Evolutionary conservation across 192 early-diverging fungal genomes (phyloP), one percentile per base, ranked within the genome.

Genomic region (Chytriomyces sp.): DNA sequence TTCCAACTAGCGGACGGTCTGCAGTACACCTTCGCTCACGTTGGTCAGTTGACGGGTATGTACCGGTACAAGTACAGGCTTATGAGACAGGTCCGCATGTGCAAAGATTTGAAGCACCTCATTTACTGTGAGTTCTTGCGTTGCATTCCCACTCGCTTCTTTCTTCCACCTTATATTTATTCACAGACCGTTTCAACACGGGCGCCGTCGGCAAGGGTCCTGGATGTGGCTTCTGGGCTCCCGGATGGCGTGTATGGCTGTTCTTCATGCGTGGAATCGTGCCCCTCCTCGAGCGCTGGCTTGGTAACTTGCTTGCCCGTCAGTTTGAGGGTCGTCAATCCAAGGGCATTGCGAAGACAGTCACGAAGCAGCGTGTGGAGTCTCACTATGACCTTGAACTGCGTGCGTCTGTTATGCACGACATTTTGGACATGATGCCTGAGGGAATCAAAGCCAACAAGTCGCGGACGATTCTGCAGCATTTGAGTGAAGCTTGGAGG

Each of bases 341-440:
- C 31, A 98, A 97, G 81, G 95, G 95, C 58, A 94, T 98, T 39
- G 96, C 95, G 56, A 97, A 97, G 86, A 96, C 95, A 4, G 93
- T 99, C 33, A 99, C 98, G 34, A 99, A 99, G 78, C 98, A 99
- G 79, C 93, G 98, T 69, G 98, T 99, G 0, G 98, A 99, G 77
- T 96, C 94, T 38, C 94, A 98, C 77, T 98, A 93, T 70, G 98
- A 99, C 78, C 82, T 99, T 70, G 98, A 99, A 80, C 85, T 99
- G 60, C 91, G 98, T 65, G 98, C 98, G 22, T 93, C 96, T 12
- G 98, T 99, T 22, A 94, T 99, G 92, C 93, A 95, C 83, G 98
- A 99, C 72, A 99, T 99, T 70, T 81, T 96, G 53, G 98, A 99
- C 78, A 96, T 98, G 93, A 99, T 99, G 94, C 98, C 98, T 25